Evolutionary conservation across 2,329 filamentous ascomycete species (phyloP).

Genomic region (Arthrobotrys megalospora): DNA sequence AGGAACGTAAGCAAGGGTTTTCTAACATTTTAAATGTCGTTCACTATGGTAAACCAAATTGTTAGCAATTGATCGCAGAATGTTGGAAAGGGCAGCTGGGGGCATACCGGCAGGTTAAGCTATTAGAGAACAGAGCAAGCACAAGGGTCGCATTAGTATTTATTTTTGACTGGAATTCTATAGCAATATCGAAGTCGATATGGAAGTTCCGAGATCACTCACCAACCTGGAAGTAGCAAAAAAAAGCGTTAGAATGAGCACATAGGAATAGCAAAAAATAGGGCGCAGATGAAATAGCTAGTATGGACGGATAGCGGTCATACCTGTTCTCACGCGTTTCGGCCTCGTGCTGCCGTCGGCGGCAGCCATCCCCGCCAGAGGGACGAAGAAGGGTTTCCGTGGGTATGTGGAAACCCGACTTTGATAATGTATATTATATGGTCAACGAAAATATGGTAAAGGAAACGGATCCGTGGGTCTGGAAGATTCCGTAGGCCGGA

Average conservation of each 20-base stretch:
- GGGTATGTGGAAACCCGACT: conserved; percentile 10
- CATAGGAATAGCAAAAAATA: background rate
- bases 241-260: conserved; percentile 11
- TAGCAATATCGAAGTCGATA: conserved; percentile 15
- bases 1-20: background rate
- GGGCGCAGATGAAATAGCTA: background rate
- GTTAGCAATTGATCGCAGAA: conserved; percentile 35
- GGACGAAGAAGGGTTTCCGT: conserved; percentile 24
- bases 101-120: conserved; percentile 80
- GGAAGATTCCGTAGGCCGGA: conserved; percentile 8
- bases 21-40: conserved; percentile 64
- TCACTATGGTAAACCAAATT: conserved; percentile 58
- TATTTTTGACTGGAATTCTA: conserved; percentile 49
- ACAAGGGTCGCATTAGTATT: conserved; percentile 21
- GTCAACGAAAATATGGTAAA: background rate
- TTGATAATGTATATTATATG: background rate
- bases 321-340: conserved; percentile 90
- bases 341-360: conserved; percentile 72
- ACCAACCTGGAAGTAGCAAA: conserved; percentile 55
- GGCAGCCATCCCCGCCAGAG: conserved; percentile 53
- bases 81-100: background rate
- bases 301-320: conserved; percentile 1
- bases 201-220: conserved; percentile 47
- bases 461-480: conserved; percentile 4
- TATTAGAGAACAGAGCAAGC: conserved; percentile 21